Evolutionary conservation across 306 rosid genomes (phyloP), one percentile per base, ranked within the genome.

Genomic region (Neltuma alba): DNA sequence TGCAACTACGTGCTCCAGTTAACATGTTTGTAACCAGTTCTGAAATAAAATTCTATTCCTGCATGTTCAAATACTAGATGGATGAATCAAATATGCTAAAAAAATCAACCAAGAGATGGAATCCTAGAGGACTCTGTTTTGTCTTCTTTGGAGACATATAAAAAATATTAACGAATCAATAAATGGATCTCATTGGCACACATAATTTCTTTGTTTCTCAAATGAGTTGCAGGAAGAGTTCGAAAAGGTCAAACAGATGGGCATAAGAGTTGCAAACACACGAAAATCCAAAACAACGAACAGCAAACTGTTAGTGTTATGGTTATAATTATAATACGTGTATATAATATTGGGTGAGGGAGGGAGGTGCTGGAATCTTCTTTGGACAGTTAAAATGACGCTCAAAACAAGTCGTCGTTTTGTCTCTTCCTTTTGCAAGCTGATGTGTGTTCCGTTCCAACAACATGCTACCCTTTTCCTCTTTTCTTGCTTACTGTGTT

Each of bases 311-410:
- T 23, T 40, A 38, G 62, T 4, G 60, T 30, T 5, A 9, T 40
- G 1, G 20, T 20, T 54, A 54, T 64, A 33, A 62, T 63, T 23
- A 50, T 4, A 20, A 18, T 20, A 16, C 5, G 20, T 45, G 12
- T 63, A 14, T 63, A 34, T 28, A 64, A 36, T 37, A 65, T 38
- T 21, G 10, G 31, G 33, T 37, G 66, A 41, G 27, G 58, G 15
- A 23, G 2, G 38, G 68, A 37, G 37, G 25, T 23, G 11, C 5
- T 15, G 57, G 70, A 42, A 30, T 63, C 61, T 42, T 63, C 47
- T 34, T 75, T 6, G n/a, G 57, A 42, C 55, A 41, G 57, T 41
- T 68, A 47, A 69, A 69, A 30, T n/a, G n/a, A 48, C 4, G 73
- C 42, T 23, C 9, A 23, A 65, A 61, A 65, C 80, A 13, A 45